Evolutionary conservation across 768 basidiomycete species (phyloP), one percentile per base, ranked within the genome.

Genomic region (Lactarius sp.): DNA sequence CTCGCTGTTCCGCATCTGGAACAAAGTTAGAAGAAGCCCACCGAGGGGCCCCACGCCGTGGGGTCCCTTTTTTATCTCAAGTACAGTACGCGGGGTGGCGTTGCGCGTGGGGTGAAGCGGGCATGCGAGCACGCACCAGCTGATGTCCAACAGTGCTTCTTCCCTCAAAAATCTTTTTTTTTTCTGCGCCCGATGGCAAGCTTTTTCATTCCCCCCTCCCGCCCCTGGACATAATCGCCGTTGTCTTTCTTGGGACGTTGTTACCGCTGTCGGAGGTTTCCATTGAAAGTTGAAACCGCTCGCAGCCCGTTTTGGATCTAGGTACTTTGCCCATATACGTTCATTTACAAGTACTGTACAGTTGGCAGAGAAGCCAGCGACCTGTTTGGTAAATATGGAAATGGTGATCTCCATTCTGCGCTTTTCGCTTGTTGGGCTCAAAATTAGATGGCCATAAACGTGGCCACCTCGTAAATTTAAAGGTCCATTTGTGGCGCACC

Each of bases 1-100:
- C 39, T 51, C 49, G 37, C 54, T 12, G 18, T 62, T 44, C 61
- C 61, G 33, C 18, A 57, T 57, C 33, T 62, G 56, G 50, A 62
- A 62, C 56, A 62, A 56, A 36, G 61, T 46, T 54, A 13, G 22
- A 22, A 22, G 50, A 41, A 52, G 22, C 36, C 0, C 34, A 47
- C n/a, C n/a, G 18, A 20, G 20, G 27, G 22, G 27, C 5, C 46
- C 37, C 14, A 37, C 27, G 47, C 27, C 44, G 4, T n/a, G 1
- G 6, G 7, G 44, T 8, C 44, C 18, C n/a, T 47, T 33, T 31
- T 59, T 52, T 27, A 14, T 44, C 44, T 31, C 6, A 9, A 12
- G 33, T 8, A 1, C 27, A 22, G 34, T 14, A 20, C n/a, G 39
- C 59, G 50, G 56, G 34, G 59, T 59, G 51, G 59, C 51, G 50